Evolutionary conservation across 768 basidiomycete species (phyloP).

Genomic region (Suillus weaverae): DNA sequence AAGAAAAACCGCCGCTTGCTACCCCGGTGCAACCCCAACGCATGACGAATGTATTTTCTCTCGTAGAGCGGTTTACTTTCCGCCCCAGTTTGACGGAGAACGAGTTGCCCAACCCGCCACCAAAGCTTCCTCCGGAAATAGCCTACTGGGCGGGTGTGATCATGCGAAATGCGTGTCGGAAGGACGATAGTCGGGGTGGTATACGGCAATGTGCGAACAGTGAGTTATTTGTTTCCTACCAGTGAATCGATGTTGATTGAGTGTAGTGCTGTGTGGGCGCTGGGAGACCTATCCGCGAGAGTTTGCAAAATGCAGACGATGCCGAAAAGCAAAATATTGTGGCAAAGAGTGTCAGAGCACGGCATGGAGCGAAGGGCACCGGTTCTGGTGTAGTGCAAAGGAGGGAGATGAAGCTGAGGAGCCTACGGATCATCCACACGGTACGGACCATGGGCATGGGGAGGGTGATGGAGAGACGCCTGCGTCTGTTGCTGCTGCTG

Average conservation of each 20-base stretch:
- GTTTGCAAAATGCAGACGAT: slow-evolving; percentile 95
- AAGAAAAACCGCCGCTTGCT: slow-evolving; percentile 35
- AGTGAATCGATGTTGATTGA: neutral
- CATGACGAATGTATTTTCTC: slow-evolving; percentile 91
- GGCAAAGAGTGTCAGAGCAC: slow-evolving; percentile 96
- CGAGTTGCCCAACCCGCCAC: slow-evolving; percentile 66
- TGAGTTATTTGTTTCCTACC: slow-evolving; percentile 38
- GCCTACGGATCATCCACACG: slow-evolving; percentile 26
- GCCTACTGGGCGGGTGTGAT: slow-evolving; percentile 99
- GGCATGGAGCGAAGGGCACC: slow-evolving; percentile 94
- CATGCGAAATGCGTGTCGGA: slow-evolving; percentile 98
- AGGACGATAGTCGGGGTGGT: slow-evolving; percentile 90
- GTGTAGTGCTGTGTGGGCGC: slow-evolving; percentile 84
- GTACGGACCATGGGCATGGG: neutral
- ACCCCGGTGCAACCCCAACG: slow-evolving; percentile 31
- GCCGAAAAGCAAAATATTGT: slow-evolving; percentile 98
- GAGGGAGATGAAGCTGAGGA: slow-evolving; percentile 48
- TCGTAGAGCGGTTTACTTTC: slow-evolving; percentile 96
- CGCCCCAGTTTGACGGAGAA: slow-evolving; percentile 83
- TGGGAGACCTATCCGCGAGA: slow-evolving; percentile 94
- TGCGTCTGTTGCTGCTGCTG: slow-evolving; percentile 9
- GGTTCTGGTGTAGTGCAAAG: slow-evolving; percentile 87
- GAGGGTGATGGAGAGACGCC: neutral
- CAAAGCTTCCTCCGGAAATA: slow-evolving; percentile 82
- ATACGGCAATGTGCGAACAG: slow-evolving; percentile 98